phyloP scores from a whole-genome alignment of 495 filamentous ascomycete species.

The Podospora sp. region DNA sequence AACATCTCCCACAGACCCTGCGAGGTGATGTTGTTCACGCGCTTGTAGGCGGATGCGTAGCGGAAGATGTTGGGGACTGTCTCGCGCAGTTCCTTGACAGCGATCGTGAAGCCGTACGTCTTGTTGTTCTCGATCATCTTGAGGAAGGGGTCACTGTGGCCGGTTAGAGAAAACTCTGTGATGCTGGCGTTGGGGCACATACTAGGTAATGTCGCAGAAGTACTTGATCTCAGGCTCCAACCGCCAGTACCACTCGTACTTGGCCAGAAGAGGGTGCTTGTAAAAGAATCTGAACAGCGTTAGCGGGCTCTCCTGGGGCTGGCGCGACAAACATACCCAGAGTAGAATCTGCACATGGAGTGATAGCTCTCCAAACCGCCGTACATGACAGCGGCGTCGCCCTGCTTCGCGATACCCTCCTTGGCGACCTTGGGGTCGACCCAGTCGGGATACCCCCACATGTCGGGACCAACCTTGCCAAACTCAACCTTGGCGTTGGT shows the following conservation, averaged over 20 bases:
- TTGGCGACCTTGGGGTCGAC: constrained; percentile 89
- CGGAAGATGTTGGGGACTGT: constrained; percentile 99
- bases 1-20: constrained; percentile 99
- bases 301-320: constrained; percentile 20
- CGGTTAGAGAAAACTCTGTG: too few relatives aligned
- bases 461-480: constrained; percentile 84
- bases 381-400: constrained; percentile 99
- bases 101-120: constrained; percentile 98
- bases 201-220: constrained; percentile 99
- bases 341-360: constrained; percentile 98
- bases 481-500: constrained; percentile 86
- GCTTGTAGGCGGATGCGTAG: constrained; percentile 98
- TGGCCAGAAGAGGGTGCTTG: constrained; percentile 90
- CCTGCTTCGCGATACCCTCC: constrained; percentile 93
- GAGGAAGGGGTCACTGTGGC: constrained; percentile 83
- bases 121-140: constrained; percentile 92
- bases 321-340: constrained; percentile 63
- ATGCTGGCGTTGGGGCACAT: too few relatives aligned
- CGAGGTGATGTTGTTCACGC: constrained; percentile 85
- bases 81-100: constrained; percentile 96
- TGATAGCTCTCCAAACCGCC: constrained; percentile 99
- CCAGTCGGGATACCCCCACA: constrained; percentile 99
- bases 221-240: constrained; percentile 99
- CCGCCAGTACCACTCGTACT: constrained; percentile 99
- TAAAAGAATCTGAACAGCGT: constrained; percentile 78